These are phyloP conservation scores for Lactarius pseudohatsudake DNA, from an alignment of 768 basidiomycete genomes.

Conservation along the genomic window DNA sequence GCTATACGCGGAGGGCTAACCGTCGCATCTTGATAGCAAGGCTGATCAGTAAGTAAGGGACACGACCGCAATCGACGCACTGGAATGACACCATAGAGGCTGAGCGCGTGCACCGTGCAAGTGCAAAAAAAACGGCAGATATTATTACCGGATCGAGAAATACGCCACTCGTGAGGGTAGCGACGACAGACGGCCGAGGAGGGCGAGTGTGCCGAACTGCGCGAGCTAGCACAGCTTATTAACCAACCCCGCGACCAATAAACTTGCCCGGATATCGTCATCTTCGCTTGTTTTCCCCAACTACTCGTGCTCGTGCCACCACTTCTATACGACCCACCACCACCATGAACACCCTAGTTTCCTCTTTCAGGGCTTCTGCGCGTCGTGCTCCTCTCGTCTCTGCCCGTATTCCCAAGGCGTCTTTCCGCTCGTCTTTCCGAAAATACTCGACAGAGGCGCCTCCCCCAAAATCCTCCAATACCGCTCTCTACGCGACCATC, in stretches of 20 bases:
- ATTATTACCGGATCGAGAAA: not conserved
- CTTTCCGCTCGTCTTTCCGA: constrained; percentile 49
- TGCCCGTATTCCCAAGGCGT: constrained; percentile 17
- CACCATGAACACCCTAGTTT: constrained; percentile 20
- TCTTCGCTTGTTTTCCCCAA: not conserved
- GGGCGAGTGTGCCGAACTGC: too few relatives aligned
- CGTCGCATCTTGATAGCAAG: constrained; percentile 28
- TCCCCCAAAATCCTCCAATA: constrained; percentile 51
- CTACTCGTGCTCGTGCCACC: not conserved
- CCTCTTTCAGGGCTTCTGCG: constrained; percentile 23
- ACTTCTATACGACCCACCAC: not conserved
- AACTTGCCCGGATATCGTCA: not conserved
- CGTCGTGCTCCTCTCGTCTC: constrained; percentile 27
- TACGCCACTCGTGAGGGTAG: too few relatives aligned
- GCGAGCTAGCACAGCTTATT: too few relatives aligned
- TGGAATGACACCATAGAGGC: constrained; percentile 29
- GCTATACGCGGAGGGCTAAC: constrained; percentile 18
- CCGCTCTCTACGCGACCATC: constrained; percentile 56
- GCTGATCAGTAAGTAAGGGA: constrained; percentile 16
- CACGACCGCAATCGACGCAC: constrained; percentile 26
- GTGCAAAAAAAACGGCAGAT: not conserved
- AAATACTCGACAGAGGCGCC: constrained; percentile 57
- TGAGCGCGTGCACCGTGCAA: not conserved
- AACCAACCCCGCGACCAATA: not conserved
- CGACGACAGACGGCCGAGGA: too few relatives aligned